Evolutionary conservation across 169 alveolate genomes (phyloP).

Genomic region (Sarcocystis neurona): DNA sequence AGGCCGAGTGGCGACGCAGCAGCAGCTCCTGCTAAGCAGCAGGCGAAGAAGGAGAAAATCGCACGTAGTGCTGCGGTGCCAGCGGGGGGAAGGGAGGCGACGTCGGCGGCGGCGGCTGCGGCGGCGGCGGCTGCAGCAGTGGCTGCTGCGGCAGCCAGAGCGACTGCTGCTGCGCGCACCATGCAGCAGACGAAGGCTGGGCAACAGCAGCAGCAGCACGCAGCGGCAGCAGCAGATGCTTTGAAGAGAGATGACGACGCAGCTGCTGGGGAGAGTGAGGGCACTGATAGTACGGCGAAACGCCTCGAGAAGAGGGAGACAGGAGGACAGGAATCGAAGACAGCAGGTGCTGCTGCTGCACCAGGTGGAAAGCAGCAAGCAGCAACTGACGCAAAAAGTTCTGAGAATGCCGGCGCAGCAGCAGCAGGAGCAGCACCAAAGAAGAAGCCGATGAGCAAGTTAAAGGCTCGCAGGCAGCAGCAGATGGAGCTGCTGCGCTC

Average conservation of each 20-base stretch:
- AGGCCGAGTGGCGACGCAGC: too few relatives aligned
- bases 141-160: conserved; percentile 12
- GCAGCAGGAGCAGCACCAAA: conserved; percentile 11
- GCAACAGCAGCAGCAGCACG: too few relatives aligned
- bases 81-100: background rate
- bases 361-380: background rate
- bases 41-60: background rate
- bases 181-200: background rate
- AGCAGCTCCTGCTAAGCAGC: background rate
- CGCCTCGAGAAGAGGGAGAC: background rate
- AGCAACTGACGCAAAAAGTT: conserved; percentile 9
- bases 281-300: background rate
- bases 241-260: background rate
- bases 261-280: background rate
- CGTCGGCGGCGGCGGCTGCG: conserved; percentile 59
- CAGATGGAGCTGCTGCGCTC: conserved; percentile 56
- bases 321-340: background rate
- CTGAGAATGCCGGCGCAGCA: conserved; percentile 8
- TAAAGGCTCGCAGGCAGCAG: conserved; percentile 49
- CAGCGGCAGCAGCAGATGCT: background rate
- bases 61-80: background rate
- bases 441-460: conserved; percentile 49
- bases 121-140: conserved; percentile 40
- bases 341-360: background rate
- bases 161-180: background rate